Evolutionary conservation across 768 basidiomycete species (phyloP).

Genomic region (Lactarius hatsudake): DNA sequence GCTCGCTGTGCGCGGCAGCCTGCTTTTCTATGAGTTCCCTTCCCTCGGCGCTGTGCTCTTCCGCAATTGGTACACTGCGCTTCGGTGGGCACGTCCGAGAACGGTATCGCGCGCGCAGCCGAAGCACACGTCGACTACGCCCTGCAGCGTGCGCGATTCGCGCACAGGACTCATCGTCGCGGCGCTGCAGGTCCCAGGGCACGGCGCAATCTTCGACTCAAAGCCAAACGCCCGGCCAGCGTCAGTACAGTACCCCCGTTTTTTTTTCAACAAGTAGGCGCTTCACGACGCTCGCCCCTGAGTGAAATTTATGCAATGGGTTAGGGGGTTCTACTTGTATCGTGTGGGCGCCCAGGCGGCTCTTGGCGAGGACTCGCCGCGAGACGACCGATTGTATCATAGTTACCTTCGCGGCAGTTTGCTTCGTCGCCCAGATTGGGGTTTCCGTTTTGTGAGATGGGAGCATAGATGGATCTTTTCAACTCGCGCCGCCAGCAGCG

Average conservation of each 20-base stretch:
- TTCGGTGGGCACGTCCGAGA: not conserved
- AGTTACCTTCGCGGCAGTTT: not conserved
- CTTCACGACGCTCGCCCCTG: too few relatives aligned
- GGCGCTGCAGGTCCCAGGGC: not conserved
- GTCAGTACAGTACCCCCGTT: not conserved
- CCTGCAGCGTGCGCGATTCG: not conserved
- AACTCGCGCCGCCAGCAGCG: not conserved
- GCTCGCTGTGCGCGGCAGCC: not conserved
- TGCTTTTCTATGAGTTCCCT: too few relatives aligned
- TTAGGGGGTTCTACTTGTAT: not conserved
- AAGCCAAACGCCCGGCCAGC: not conserved
- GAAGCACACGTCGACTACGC: too few relatives aligned
- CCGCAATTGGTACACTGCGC: too few relatives aligned
- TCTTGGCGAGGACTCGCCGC: not conserved
- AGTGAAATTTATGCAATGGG: too few relatives aligned
- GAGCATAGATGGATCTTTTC: not conserved
- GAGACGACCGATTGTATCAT: too few relatives aligned
- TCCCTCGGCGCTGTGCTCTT: not conserved
- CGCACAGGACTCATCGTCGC: not conserved
- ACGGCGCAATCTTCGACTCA: not conserved
- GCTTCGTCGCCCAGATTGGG: not conserved
- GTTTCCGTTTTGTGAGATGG: not conserved
- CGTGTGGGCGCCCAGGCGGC: not conserved
- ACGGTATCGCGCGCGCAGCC: not conserved
- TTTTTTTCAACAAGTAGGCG: not conserved